Percentiles rank a stretch among this genome's conserved stretches.
Evolutionary conservation across 257 asterid genomes (phyloP).

Genomic region (Salvia miltiorrhiza): DNA sequence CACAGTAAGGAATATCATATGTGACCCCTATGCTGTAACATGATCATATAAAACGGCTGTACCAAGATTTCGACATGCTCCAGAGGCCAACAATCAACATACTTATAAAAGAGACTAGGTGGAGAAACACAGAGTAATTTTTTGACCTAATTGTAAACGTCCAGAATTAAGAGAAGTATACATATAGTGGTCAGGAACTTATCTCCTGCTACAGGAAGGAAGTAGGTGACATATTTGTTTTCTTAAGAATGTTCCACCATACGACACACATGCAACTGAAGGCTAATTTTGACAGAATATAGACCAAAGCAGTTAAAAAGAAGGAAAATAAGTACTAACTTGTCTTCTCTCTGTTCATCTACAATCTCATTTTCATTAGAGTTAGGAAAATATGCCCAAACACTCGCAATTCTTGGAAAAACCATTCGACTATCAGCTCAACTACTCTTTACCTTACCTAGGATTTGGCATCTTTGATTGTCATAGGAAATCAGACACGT

Average conservation of each 20-base stretch:
- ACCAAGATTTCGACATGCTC: not conserved
- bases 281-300: no score
- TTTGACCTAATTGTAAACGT: not conserved
- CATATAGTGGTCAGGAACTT: not conserved
- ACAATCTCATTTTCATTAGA: not conserved
- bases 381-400: not conserved
- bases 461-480: conserved; percentile 3
- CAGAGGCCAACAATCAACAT: no score
- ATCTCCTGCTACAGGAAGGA: not conserved
- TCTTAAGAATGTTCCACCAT: not conserved
- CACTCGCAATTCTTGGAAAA: not conserved
- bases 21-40: not conserved
- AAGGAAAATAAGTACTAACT: not conserved
- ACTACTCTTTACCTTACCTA: not conserved
- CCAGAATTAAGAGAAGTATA: not conserved
- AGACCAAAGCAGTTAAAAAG: not conserved
- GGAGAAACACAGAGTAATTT: not conserved
- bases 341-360: not conserved
- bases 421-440: not conserved
- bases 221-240: not conserved
- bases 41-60: not conserved
- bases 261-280: not conserved
- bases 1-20: not conserved
- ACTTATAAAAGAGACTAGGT: not conserved
- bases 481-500: not conserved